Conservation (phyloP, 805 yeast genomes). For the Clavispora carvajalis region DNA sequence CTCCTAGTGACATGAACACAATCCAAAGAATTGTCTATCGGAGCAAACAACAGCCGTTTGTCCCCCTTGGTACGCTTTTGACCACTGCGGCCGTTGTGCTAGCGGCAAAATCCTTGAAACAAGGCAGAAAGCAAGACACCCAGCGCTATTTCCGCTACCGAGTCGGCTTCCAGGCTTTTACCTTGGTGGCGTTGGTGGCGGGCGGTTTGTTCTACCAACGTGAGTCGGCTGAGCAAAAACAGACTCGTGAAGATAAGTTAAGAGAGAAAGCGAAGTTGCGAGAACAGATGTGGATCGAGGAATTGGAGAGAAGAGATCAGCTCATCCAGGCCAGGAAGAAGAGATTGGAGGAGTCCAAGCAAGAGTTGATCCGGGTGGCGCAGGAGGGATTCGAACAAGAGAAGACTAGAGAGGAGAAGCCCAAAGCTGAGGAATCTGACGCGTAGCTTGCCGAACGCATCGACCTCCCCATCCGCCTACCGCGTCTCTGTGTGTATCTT, state of each 20-base stretch:
- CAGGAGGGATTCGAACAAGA: slow-evolving; percentile 27
- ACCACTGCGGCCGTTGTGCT: slow-evolving; percentile 77
- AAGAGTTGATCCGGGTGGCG: slow-evolving; percentile 35
- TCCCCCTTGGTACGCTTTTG: slow-evolving; percentile 74
- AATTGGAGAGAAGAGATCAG: slow-evolving; percentile 79
- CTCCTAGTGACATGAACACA: slow-evolving; percentile 35
- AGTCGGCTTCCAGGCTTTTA: slow-evolving; percentile 79
- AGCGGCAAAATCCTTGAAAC: slow-evolving; percentile 70
- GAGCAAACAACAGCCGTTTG: slow-evolving; percentile 82
- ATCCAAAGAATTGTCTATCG: slow-evolving; percentile 54
- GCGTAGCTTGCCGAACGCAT: no score
- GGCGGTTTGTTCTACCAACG: slow-evolving; percentile 71
- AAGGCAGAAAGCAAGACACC: slow-evolving; percentile 69
- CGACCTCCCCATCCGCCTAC: background rate
- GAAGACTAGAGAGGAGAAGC: background rate
- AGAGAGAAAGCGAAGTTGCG: slow-evolving; percentile 78
- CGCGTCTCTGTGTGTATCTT: background rate
- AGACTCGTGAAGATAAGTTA: slow-evolving; percentile 54
- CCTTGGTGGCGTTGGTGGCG: slow-evolving; percentile 73
- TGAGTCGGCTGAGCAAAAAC: slow-evolving; percentile 37
- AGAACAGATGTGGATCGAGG: slow-evolving; percentile 85
- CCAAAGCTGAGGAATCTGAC: background rate
- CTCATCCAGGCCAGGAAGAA: slow-evolving; percentile 62
- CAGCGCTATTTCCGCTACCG: slow-evolving; percentile 88
- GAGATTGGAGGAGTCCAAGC: slow-evolving; percentile 55